These are phyloP conservation scores for Taphrina flavorubra DNA, from an alignment of 1,139 yeast species.

Conservation along the genomic window DNA sequence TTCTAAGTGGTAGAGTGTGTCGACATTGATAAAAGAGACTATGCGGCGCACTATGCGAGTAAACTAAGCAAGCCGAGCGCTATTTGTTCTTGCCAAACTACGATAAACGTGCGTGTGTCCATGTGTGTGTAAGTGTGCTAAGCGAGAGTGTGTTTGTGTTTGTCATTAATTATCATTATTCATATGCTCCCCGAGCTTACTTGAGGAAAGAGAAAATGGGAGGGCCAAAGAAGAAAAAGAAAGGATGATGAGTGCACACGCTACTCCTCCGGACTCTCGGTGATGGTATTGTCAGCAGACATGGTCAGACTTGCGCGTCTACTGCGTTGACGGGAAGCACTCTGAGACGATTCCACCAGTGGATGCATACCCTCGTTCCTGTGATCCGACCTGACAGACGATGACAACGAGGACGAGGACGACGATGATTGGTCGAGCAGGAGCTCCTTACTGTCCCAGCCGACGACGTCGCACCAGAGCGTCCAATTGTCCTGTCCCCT, in stretches of 20 bases:
- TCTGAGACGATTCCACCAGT: not conserved
- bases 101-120: too few relatives aligned
- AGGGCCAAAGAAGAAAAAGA: too few relatives aligned
- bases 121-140: too few relatives aligned
- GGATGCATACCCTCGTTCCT: not conserved
- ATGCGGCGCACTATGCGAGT: not conserved
- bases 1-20: too few relatives aligned
- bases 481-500: constrained; percentile 32
- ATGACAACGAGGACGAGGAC: too few relatives aligned
- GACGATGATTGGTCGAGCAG: not conserved
- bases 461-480: constrained; percentile 35
- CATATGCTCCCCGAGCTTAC: too few relatives aligned
- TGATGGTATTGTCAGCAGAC: not conserved
- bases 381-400: not conserved
- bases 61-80: not conserved
- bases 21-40: too few relatives aligned
- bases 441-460: constrained; percentile 30
- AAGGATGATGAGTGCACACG: too few relatives aligned
- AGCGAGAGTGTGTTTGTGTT: too few relatives aligned
- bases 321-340: not conserved
- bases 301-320: constrained; percentile 6
- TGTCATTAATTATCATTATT: too few relatives aligned
- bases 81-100: not conserved
- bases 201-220: too few relatives aligned
- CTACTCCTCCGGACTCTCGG: constrained; percentile 8